phyloP scores from a whole-genome alignment of 1,139 yeast species.

The Debaryomycetaceae sp. region DNA sequence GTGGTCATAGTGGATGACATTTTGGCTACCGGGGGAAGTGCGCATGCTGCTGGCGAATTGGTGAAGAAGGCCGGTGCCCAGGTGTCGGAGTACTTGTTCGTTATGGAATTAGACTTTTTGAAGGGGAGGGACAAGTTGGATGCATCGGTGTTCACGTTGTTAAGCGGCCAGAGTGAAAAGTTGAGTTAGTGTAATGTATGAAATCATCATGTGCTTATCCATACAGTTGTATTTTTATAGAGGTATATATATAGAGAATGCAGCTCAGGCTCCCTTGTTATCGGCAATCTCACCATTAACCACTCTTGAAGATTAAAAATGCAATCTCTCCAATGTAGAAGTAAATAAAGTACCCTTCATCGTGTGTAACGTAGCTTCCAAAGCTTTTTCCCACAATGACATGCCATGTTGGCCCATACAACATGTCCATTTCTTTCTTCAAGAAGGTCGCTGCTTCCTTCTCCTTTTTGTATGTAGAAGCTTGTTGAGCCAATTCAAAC shows the following conservation, averaged over 20 bases:
- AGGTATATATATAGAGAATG: neutral
- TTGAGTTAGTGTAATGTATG: slow-evolving; percentile 6
- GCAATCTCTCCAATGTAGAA: slow-evolving; percentile 82
- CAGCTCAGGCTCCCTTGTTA: neutral
- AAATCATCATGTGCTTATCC: neutral
- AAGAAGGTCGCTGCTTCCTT: slow-evolving; percentile 78
- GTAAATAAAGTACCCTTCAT: slow-evolving; percentile 77
- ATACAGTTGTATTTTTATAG: neutral
- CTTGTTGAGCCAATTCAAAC: slow-evolving; percentile 55
- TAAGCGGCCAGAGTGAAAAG: slow-evolving; percentile 74
- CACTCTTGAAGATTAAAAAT: slow-evolving; percentile 77
- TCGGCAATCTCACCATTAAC: slow-evolving; percentile 17
- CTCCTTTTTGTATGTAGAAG: slow-evolving; percentile 46
- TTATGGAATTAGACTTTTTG: slow-evolving; percentile 91
- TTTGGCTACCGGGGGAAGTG: slow-evolving; percentile 98
- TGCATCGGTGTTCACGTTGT: slow-evolving; percentile 82
- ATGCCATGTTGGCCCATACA: slow-evolving; percentile 89
- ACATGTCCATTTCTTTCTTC: slow-evolving; percentile 63
- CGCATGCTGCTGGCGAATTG: slow-evolving; percentile 88
- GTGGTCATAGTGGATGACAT: slow-evolving; percentile 92
- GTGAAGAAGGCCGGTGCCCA: slow-evolving; percentile 63
- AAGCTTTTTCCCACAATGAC: slow-evolving; percentile 91
- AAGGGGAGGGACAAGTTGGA: slow-evolving; percentile 87
- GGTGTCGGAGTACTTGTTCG: slow-evolving; percentile 76
- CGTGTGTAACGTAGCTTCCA: slow-evolving; percentile 93